A percentile compares a stretch with the other conserved stretches of the same genome.
These are phyloP conservation scores for Rhynchosporium agropyri DNA, from an alignment of 2,329 filamentous ascomycete genomes.

Conservation along the genomic window DNA sequence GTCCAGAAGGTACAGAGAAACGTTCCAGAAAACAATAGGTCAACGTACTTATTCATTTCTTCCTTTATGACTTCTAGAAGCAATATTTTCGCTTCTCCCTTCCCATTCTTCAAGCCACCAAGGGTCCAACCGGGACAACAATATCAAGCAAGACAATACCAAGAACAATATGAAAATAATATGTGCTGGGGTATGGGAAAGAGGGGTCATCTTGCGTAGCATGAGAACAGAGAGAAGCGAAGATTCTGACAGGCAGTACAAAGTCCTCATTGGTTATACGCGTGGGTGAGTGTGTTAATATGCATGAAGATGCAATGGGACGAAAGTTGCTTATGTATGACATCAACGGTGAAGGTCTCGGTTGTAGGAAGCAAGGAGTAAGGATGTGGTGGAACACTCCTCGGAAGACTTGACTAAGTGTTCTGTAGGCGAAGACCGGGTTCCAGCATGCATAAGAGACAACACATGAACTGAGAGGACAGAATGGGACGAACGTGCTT, in stretches of 20 bases:
- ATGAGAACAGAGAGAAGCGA: too few species aligned
- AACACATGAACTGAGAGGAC: too few species aligned
- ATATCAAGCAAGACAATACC: neutral
- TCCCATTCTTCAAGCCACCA: neutral
- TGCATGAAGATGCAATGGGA: neutral
- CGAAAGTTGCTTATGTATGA: neutral
- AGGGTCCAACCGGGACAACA: neutral
- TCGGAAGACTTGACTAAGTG: neutral
- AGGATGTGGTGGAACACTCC: conserved; percentile 2
- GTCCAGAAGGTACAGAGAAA: neutral
- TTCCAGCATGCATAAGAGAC: neutral
- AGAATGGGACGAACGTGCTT: neutral
- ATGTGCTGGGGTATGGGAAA: neutral
- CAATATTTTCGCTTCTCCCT: neutral
- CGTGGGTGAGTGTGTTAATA: neutral
- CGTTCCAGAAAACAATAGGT: neutral
- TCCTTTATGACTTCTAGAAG: conserved; percentile 1
- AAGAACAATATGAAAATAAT: neutral
- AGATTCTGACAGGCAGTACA: too few species aligned
- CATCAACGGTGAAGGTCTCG: conserved; percentile 1
- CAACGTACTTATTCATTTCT: conserved; percentile 10
- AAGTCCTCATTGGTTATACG: too few species aligned
- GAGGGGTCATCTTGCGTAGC: neutral
- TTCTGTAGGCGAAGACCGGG: neutral
- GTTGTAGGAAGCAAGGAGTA: conserved; percentile 1